Base-by-base conservation (phyloP, 345 rosid genomes). In the Excoecaria agallocha region DNA sequence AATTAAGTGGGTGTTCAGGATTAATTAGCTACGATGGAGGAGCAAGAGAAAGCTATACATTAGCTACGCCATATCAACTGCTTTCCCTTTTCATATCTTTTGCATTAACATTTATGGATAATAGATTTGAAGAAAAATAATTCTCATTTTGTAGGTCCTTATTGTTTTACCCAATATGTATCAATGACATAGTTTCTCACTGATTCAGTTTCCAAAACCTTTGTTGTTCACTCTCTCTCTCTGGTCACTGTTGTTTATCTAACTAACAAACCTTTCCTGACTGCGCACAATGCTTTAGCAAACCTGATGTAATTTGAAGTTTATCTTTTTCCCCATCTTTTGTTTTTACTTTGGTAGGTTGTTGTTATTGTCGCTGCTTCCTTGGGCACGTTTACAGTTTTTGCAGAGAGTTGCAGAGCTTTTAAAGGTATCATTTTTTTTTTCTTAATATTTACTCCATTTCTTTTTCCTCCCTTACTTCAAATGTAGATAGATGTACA, bases 351-450 rank as follows among this genome's bases (percentile, higher is more conserved):
- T 75, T 68, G 78, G 25, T 75, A 82, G 82, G 83, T 75, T 50
- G 88, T 81, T 85, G 81, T 76, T 80, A 61, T 77, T 79, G 82
- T 81, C 76, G 83, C 82, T 73, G 86, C 73, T 78, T 75, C 77
- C 71, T 77, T 77, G 85, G 86, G 77, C 86, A 85, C 70, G 74
- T 76, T 73, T 68, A 68, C 85, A 83, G 84, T 72, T 78, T 80
- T 71, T 78, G 69, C 83, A 82, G 88, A 77, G 59, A 72, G 35
- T 74, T 56, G 73, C 82, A 78, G 84, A 69, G 64, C 69, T 79
- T 76, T 72, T 66, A 77, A 80, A 82, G 85, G 88, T 78, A 74
- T 35, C 66, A 54, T 30, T 5, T 52, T 19, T 74, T 41, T 20
- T 37, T 41, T 19, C 1, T 56, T 56, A 17, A 20, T 20, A 30